phyloP scores from a whole-genome alignment of 176 grass and related monocot genomes.

The Oryza coarctata region DNA sequence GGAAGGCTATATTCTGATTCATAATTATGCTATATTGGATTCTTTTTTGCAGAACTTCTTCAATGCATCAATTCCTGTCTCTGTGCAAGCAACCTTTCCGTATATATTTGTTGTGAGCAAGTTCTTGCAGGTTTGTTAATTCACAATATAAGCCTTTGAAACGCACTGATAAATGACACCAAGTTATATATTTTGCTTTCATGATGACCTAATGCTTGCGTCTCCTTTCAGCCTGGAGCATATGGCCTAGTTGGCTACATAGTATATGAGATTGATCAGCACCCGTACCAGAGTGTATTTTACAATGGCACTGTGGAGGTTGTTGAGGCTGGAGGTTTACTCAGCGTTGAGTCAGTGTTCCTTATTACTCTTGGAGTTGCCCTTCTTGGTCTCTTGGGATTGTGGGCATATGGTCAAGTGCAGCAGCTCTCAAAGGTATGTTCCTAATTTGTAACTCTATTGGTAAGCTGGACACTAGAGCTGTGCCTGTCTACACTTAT shows the following conservation, averaged over 20 bases:
- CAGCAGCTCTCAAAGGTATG: slow-evolving; percentile 91
- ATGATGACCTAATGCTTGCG: slow-evolving; percentile 30
- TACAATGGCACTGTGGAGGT: slow-evolving; percentile 95
- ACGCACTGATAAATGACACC: slow-evolving; percentile 27
- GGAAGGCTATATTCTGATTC: neutral
- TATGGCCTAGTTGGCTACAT: slow-evolving; percentile 94
- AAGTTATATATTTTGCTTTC: neutral
- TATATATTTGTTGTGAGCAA: slow-evolving; percentile 92
- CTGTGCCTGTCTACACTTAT: neutral
- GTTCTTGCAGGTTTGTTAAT: slow-evolving; percentile 82
- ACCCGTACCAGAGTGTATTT: slow-evolving; percentile 79
- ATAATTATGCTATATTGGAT: neutral
- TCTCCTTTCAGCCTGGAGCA: slow-evolving; percentile 71
- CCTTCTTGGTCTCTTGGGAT: slow-evolving; percentile 66
- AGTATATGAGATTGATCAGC: slow-evolving; percentile 92
- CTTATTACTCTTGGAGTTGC: slow-evolving; percentile 85
- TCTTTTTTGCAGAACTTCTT: slow-evolving; percentile 62
- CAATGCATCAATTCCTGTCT: slow-evolving; percentile 83
- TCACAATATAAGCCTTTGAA: slow-evolving; percentile 1
- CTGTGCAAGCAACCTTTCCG: slow-evolving; percentile 86
- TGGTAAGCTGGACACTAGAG: neutral
- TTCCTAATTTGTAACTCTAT: neutral
- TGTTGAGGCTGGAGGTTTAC: slow-evolving; percentile 79
- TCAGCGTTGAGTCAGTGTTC: slow-evolving; percentile 96
- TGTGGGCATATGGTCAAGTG: slow-evolving; percentile 93